Percentiles rank a stretch among this genome's conserved stretches.
Evolutionary conservation across 768 basidiomycete species (phyloP).

Genomic region (Suillus subluteus): DNA sequence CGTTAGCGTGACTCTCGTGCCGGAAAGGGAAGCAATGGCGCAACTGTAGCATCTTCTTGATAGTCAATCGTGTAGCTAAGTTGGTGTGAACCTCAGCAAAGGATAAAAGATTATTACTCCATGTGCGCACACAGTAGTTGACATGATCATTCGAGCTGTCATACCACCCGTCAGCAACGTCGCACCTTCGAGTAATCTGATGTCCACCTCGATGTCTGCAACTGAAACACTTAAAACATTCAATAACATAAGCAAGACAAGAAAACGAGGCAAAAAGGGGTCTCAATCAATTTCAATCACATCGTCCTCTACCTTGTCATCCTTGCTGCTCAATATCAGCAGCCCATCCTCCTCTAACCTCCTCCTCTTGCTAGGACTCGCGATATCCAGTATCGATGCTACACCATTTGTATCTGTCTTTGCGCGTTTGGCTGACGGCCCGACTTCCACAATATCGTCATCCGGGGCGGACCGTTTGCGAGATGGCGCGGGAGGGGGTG

Average conservation of each 20-base stretch:
- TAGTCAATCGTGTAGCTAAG: neutral
- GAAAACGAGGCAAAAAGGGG: conserved; percentile 4
- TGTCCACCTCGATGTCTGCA: neutral
- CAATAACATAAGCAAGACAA: conserved; percentile 13
- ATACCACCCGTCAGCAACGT: neutral
- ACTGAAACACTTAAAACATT: neutral
- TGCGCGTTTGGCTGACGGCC: conserved; percentile 60
- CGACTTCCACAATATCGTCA: conserved; percentile 58
- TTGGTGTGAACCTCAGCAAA: neutral
- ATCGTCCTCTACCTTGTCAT: conserved; percentile 57
- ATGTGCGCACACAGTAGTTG: neutral
- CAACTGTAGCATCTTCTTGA: neutral
- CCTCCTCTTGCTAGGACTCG: conserved; percentile 66
- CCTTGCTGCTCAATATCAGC: conserved; percentile 61
- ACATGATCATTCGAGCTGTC: neutral
- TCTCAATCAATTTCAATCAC: conserved; percentile 60
- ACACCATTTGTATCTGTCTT: conserved; percentile 40
- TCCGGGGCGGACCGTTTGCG: conserved; percentile 64
- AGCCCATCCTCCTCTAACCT: conserved; percentile 76
- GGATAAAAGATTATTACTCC: neutral
- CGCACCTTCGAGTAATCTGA: neutral
- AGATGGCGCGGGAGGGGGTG: conserved; percentile 48
- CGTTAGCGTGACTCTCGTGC: neutral
- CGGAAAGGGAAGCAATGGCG: neutral
- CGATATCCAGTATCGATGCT: conserved; percentile 21